Evolutionary conservation across 352 stramenopile genomes (phyloP).

Genomic region (Phytophthora ohioensis): DNA sequence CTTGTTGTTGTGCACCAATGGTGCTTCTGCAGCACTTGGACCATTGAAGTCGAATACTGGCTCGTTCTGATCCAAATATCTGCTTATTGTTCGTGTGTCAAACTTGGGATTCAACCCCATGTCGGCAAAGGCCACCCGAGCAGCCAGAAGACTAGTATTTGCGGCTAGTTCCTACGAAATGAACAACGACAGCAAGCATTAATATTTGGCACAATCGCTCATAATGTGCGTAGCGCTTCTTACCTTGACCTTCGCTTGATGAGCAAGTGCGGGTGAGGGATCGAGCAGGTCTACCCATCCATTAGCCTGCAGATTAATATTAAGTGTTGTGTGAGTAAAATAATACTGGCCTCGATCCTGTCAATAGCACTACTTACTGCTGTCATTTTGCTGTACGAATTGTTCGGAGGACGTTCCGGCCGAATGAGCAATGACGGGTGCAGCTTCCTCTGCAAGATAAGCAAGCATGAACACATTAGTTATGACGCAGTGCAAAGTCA

Average conservation of each 20-base stretch:
- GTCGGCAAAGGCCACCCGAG: slow-evolving; percentile 38
- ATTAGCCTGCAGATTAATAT: slow-evolving; percentile 49
- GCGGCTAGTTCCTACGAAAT: slow-evolving; percentile 18
- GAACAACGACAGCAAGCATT: slow-evolving; percentile 1
- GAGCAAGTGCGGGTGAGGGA: slow-evolving; percentile 28
- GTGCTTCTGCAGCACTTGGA: slow-evolving; percentile 11
- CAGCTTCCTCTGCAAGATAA: slow-evolving; percentile 54
- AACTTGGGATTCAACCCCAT: slow-evolving; percentile 22
- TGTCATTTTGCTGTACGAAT: slow-evolving; percentile 80
- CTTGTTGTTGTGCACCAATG: slow-evolving; percentile 31
- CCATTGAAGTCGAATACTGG: slow-evolving; percentile 21
- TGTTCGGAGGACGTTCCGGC: slow-evolving; percentile 75
- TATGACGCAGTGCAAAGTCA: too few species aligned
- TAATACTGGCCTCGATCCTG: too few species aligned
- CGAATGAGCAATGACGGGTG: slow-evolving; percentile 61
- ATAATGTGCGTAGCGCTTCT: background rate
- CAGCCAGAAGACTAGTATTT: slow-evolving; percentile 9
- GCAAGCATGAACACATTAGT: background rate
- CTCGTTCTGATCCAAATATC: slow-evolving; percentile 22
- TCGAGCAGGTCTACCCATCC: slow-evolving; percentile 74
- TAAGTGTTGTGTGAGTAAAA: background rate
- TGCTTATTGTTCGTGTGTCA: slow-evolving; percentile 7
- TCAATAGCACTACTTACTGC: slow-evolving; percentile 47
- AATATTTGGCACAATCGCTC: background rate
- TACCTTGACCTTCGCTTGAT: slow-evolving; percentile 41